Base-by-base conservation (phyloP, 768 basidiomycete species). In the Xerocomellus dryophilus region DNA sequence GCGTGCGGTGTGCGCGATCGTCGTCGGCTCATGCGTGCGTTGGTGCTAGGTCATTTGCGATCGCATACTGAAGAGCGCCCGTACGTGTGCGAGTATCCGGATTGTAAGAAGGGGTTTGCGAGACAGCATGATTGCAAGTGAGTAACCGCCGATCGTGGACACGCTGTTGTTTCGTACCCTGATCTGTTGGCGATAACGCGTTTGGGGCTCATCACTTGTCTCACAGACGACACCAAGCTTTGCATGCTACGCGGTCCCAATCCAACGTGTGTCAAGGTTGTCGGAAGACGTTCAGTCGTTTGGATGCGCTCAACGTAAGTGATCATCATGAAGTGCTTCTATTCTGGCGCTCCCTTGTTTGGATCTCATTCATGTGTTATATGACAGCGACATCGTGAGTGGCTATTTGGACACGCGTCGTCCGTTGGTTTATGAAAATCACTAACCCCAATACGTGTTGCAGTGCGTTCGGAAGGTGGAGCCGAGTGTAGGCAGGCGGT, bases 101-200 rank as follows among this genome's bases (percentile, higher is more conserved):
- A 93, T 29, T 98, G 94, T 71, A 89, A 88, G 67, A 98, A 97
- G 69, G 88, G 91, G 23, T 96, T 97, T 68, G 94, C 94, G 47
- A 81, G 94, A 42, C 92, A 95, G 69, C 94, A 98, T 70, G 94
- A 98, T 68, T 96, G 93, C 89, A 97, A 97, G 87, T 90, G 66
- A 67, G 88, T 84, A 17, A 20, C 18, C 29, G 23, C 50, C 47
- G 61, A 63, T 63, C 58, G 23, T 27, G 20, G 18, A 27, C 20
- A 7, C 10, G 10, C n/a, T 10, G 6, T 39, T 3, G n/a, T 35
- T 34, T 35, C 18, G 21, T 27, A 6, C 47, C 48, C 29, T 32
- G 31, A 44, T 43, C 27, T 45, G 27, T 41, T 34, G 44, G 20
- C 36, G 38, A 23, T 40, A 25, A 32, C 54, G 31, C 23, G 40